phyloP scores from a whole-genome alignment of 148 eudicot genomes.

The Spergularia bocconei region DNA sequence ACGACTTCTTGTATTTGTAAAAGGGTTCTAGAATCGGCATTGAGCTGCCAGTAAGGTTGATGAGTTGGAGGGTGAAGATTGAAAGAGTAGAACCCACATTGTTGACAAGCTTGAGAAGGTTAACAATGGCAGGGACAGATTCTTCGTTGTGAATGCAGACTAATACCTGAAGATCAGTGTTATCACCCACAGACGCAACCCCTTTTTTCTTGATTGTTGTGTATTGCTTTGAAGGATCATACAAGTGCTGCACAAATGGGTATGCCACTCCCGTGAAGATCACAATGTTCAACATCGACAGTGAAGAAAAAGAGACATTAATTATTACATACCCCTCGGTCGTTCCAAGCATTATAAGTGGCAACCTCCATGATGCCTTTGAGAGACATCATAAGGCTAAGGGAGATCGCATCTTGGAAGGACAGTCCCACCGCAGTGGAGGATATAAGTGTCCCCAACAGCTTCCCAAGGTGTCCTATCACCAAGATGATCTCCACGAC shows the following conservation, averaged over 20 bases:
- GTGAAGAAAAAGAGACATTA: not conserved
- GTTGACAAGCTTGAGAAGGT: conserved; percentile 22
- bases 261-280: conserved; percentile 30
- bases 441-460: conserved; percentile 29
- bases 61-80: conserved; percentile 32
- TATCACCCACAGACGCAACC: conserved; percentile 15
- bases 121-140: conserved; percentile 17
- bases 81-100: conserved; percentile 10
- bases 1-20: conserved; percentile 16
- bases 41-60: conserved; percentile 27
- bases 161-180: conserved; percentile 25
- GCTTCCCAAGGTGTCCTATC: conserved; percentile 29
- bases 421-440: conserved; percentile 23
- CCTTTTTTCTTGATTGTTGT: conserved; percentile 10
- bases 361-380: conserved; percentile 41
- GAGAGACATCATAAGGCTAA: conserved; percentile 32
- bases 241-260: conserved; percentile 31
- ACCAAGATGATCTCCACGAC: conserved; percentile 32
- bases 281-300: conserved; percentile 30
- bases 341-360: conserved; percentile 24
- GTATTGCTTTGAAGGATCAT: conserved; percentile 35
- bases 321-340: conserved; percentile 35
- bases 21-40: conserved; percentile 33
- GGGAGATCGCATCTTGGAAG: conserved; percentile 32
- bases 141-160: conserved; percentile 41